Conservation (phyloP, 2,329 filamentous ascomycete species). For the Colletotrichum gloeosporioides region DNA sequence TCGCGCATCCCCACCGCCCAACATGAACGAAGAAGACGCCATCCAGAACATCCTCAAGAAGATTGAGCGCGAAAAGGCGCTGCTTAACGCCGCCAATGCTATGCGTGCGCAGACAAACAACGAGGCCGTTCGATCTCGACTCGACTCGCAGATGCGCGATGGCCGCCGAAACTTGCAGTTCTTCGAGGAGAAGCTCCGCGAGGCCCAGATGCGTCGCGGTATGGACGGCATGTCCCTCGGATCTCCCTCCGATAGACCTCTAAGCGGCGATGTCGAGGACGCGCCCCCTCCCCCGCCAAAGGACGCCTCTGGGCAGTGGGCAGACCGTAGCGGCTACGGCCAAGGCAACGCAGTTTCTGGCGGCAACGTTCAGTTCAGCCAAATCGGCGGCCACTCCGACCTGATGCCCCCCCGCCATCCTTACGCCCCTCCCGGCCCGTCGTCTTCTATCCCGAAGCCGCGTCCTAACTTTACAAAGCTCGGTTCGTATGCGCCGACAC, state of each 20-base stretch:
- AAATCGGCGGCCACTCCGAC: slow-evolving; percentile 69
- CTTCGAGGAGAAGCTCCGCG: slow-evolving; percentile 88
- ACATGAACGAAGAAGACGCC: slow-evolving; percentile 69
- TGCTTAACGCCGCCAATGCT: slow-evolving; percentile 91
- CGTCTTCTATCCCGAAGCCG: slow-evolving; percentile 71
- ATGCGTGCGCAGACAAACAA: slow-evolving; percentile 98
- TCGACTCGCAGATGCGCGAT: slow-evolving; percentile 94
- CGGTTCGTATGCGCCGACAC: slow-evolving; percentile 60
- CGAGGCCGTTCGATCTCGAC: slow-evolving; percentile 84
- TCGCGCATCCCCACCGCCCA: slow-evolving; percentile 42
- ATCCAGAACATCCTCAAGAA: slow-evolving; percentile 88
- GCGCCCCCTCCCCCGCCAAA: slow-evolving; percentile 76
- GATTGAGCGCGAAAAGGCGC: slow-evolving; percentile 95
- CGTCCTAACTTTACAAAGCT: slow-evolving; percentile 95
- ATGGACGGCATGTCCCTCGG: slow-evolving; percentile 71
- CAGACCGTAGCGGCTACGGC: slow-evolving; percentile 26
- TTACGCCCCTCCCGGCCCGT: slow-evolving; percentile 75
- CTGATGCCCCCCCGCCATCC: slow-evolving; percentile 84
- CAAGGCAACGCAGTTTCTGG: slow-evolving; percentile 67
- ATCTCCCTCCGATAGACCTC: slow-evolving; percentile 50
- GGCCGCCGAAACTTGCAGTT: slow-evolving; percentile 93
- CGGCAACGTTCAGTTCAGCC: slow-evolving; percentile 60
- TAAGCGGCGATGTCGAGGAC: slow-evolving; percentile 49
- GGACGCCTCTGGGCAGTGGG: slow-evolving; percentile 52
- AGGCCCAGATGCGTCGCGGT: slow-evolving; percentile 82